Conservation (phyloP, 306 rosid species). For the Lotus japonicus region DNA sequence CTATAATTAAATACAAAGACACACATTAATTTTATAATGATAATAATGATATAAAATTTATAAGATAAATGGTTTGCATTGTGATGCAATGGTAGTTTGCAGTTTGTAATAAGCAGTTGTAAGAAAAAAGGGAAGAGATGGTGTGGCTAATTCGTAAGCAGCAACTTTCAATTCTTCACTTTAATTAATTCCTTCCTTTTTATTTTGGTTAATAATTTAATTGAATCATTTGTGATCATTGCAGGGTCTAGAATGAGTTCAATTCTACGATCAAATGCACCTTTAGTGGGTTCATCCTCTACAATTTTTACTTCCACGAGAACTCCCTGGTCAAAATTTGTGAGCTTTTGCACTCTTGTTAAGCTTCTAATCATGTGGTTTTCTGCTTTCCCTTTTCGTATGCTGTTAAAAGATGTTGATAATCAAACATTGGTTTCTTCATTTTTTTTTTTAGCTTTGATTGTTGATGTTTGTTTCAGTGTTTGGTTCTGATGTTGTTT, state of each 20-base stretch:
- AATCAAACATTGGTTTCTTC: not conserved
- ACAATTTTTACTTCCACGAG: too few relatives aligned
- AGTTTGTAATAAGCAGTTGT: not conserved
- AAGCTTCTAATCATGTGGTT: too few relatives aligned
- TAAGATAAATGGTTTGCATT: not conserved
- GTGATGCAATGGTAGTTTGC: not conserved
- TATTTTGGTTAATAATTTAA: not conserved
- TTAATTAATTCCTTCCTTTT: not conserved
- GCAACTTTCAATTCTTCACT: not conserved
- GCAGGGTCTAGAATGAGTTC: constrained; percentile 47
- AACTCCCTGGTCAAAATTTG: too few relatives aligned
- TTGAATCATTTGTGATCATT: not conserved
- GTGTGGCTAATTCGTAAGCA: constrained; percentile 52
- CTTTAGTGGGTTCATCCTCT: constrained; percentile 22
- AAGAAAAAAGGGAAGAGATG: constrained; percentile 37
- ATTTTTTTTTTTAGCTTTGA: too few relatives aligned
- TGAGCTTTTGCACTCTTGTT: constrained; percentile 21
- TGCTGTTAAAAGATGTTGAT: not conserved
- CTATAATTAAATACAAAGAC: not conserved
- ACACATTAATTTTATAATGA: not conserved
- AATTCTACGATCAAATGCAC: constrained; percentile 31
- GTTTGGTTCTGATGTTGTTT: not conserved
- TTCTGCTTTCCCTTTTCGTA: not conserved
- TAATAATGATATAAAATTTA: not conserved
- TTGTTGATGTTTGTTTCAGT: too few relatives aligned